phyloP scores from a whole-genome alignment of 2,329 filamentous ascomycete genomes.

The Apiospora aurea region DNA sequence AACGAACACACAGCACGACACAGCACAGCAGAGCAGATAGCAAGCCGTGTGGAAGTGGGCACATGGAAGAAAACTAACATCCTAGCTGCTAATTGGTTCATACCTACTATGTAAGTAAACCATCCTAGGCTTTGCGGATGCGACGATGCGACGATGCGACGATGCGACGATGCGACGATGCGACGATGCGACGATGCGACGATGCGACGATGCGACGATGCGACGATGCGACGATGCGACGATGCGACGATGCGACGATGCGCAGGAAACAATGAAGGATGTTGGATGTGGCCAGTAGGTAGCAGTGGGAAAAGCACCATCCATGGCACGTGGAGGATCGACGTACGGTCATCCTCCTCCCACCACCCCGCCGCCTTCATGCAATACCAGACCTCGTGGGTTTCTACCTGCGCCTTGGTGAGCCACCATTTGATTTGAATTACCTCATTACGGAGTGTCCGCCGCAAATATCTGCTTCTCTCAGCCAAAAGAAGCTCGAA shows the following conservation, averaged over 20 bases:
- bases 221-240: not conserved
- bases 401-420: not conserved
- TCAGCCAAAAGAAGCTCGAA: not conserved
- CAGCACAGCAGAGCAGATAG: not conserved
- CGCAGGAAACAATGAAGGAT: not conserved
- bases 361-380: not conserved
- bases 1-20: not conserved
- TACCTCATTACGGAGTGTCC: not conserved
- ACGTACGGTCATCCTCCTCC: not conserved
- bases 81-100: not conserved
- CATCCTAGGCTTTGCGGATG: not conserved
- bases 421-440: constrained; percentile 14
- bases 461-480: not conserved
- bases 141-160: not conserved
- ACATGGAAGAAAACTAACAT: not conserved
- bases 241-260: not conserved
- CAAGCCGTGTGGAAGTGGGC: constrained; percentile 9
- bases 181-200: not conserved
- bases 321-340: constrained; percentile 19
- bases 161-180: not conserved
- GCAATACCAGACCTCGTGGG: not conserved
- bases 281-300: not conserved
- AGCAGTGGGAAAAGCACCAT: not conserved
- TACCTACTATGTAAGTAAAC: not conserved
- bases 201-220: not conserved